A percentile compares a stretch with the other conserved stretches of the same genome.
Conservation (phyloP, 352 stramenopile species). For the Pythium phragmitis region DNA sequence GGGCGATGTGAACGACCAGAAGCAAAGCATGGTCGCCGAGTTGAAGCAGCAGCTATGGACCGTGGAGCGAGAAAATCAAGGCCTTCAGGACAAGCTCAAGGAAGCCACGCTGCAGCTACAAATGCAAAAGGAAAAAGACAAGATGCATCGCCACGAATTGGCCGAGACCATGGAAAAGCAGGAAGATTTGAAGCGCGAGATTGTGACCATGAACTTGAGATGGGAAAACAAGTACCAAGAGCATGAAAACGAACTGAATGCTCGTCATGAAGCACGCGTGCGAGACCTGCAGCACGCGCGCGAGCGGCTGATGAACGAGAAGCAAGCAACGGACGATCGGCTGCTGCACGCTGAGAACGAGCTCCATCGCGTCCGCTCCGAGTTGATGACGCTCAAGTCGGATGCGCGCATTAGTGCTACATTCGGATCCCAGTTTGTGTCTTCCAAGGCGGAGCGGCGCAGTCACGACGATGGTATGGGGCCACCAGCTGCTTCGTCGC, state of each 20-base stretch:
- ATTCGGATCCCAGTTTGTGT: slow-evolving; percentile 31
- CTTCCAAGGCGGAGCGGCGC: slow-evolving; percentile 7
- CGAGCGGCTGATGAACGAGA: slow-evolving; percentile 53
- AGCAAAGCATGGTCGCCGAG: slow-evolving; percentile 36
- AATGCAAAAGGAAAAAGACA: slow-evolving; percentile 63
- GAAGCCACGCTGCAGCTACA: slow-evolving; percentile 43
- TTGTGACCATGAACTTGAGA: slow-evolving; percentile 57
- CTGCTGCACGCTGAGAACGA: slow-evolving; percentile 65
- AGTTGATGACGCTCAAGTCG: slow-evolving; percentile 46
- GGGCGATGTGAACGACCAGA: slow-evolving; percentile 60
- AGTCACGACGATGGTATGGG: slow-evolving; percentile 10
- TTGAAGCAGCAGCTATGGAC: slow-evolving; percentile 58
- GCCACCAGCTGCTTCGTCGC: slow-evolving; percentile 33
- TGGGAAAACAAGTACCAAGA: slow-evolving; percentile 74
- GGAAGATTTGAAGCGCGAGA: slow-evolving; percentile 64
- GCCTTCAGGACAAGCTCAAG: slow-evolving; percentile 50
- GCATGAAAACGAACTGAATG: slow-evolving; percentile 51
- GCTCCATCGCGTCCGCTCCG: slow-evolving; percentile 47
- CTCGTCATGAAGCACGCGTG: slow-evolving; percentile 43
- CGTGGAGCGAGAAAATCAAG: slow-evolving; percentile 40
- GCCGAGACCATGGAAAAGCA: slow-evolving; percentile 50
- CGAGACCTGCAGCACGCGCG: slow-evolving; percentile 58
- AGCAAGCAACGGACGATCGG: slow-evolving; percentile 56
- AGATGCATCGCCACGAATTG: slow-evolving; percentile 53
- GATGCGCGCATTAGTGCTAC: slow-evolving; percentile 47